These are phyloP conservation scores for Aristolochia californica DNA, from an alignment of 164 flowering plant species.

Conservation along the genomic window DNA sequence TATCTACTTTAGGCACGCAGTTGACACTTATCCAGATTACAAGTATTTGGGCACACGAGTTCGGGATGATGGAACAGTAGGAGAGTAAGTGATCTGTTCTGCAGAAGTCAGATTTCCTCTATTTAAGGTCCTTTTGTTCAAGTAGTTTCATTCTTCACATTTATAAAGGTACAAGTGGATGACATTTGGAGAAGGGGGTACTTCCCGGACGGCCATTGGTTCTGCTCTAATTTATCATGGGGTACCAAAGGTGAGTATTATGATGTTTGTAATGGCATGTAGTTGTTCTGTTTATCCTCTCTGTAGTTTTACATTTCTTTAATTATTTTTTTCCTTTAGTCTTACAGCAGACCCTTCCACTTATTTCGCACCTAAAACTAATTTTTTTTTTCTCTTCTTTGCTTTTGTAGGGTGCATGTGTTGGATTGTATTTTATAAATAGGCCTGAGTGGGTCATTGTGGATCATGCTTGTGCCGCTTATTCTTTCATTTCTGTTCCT, in stretches of 20 bases:
- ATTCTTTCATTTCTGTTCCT: conserved; percentile 88
- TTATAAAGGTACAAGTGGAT: conserved; percentile 91
- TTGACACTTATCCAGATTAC: conserved; percentile 56
- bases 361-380: not conserved
- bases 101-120: not conserved
- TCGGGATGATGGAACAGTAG: conserved; percentile 76
- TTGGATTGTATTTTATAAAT: conserved; percentile 88
- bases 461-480: conserved; percentile 98
- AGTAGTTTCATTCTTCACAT: conserved; percentile 3
- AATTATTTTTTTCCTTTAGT: not conserved
- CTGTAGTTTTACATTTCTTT: not conserved
- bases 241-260: conserved; percentile 45
- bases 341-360: not conserved
- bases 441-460: conserved; percentile 96
- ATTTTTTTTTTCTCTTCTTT: not conserved
- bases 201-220: conserved; percentile 77
- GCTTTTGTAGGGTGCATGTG: conserved; percentile 52
- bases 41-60: conserved; percentile 84
- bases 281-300: not conserved
- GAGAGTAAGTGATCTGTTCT: conserved; percentile 36
- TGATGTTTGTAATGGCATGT: not conserved
- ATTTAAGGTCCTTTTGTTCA: conserved; percentile 3
- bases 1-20: conserved; percentile 40
- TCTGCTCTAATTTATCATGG: conserved; percentile 75
- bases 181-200: conserved; percentile 93